A percentile compares a stretch with the other conserved stretches of the same genome.
These are phyloP conservation scores for Coemansia umbellata DNA, from an alignment of 192 early-diverging fungal species.

Conservation along the genomic window DNA sequence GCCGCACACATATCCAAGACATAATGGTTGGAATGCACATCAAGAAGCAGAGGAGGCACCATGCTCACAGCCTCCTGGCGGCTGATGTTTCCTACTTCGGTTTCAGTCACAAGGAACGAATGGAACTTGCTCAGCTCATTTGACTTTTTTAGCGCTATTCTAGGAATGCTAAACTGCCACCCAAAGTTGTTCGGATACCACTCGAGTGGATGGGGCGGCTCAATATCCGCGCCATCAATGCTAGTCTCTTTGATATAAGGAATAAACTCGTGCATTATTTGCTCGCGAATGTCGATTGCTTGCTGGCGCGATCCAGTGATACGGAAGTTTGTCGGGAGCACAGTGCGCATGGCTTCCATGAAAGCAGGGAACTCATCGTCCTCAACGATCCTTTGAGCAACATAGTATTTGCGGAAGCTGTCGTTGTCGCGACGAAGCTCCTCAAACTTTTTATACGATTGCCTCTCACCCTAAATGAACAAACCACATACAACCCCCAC, in stretches of 20 bases:
- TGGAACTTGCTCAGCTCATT: slow-evolving; percentile 81
- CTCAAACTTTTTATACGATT: slow-evolving; percentile 40
- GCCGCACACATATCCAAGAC: slow-evolving; percentile 97
- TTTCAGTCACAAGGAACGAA: slow-evolving; percentile 92
- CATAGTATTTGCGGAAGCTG: slow-evolving; percentile 48
- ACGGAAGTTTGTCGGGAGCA: slow-evolving; percentile 87
- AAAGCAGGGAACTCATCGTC: slow-evolving; percentile 83
- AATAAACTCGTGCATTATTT: slow-evolving; percentile 56
- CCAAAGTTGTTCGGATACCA: slow-evolving; percentile 91
- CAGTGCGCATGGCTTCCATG: slow-evolving; percentile 63
- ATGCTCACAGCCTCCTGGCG: slow-evolving; percentile 97
- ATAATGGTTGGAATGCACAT: slow-evolving; percentile 81
- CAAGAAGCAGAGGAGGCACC: slow-evolving; percentile 93
- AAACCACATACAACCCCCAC: no score
- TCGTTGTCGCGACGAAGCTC: slow-evolving; percentile 50
- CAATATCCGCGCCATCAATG: slow-evolving; percentile 70
- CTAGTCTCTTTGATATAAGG: slow-evolving; percentile 52
- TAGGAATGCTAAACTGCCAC: slow-evolving; percentile 81
- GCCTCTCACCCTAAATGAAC: slow-evolving; percentile 32
- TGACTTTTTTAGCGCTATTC: slow-evolving; percentile 72
- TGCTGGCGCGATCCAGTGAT: slow-evolving; percentile 81
- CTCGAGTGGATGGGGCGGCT: slow-evolving; percentile 71
- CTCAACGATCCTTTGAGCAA: slow-evolving; percentile 55
- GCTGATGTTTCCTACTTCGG: slow-evolving; percentile 96
- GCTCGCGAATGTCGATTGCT: slow-evolving; percentile 49